Evolutionary conservation across 495 filamentous ascomycete species (phyloP).

Genomic region (Penicillium chermesinum): DNA sequence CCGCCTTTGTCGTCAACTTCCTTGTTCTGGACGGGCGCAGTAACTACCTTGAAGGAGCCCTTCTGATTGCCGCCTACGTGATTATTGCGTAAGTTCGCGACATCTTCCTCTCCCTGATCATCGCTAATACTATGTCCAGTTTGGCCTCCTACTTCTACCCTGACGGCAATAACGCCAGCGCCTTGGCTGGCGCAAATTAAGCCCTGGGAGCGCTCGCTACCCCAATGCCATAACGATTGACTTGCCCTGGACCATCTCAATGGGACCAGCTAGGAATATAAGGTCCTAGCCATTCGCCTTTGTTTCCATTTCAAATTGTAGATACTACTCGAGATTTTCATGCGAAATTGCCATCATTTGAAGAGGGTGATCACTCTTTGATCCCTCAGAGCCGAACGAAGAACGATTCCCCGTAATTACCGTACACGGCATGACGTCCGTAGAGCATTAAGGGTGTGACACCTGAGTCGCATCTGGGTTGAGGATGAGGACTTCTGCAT

Average conservation of each 20-base stretch:
- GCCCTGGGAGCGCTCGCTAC: neutral
- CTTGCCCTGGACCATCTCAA: neutral
- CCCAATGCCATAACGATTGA: neutral
- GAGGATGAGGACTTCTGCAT: too few species aligned
- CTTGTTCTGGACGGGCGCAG: slow-evolving; percentile 79
- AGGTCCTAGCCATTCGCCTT: neutral
- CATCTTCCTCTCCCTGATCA: neutral
- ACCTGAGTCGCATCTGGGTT: too few species aligned
- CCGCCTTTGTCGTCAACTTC: slow-evolving; percentile 85
- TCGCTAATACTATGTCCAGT: slow-evolving; percentile 14
- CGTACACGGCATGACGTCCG: neutral
- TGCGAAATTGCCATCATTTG: neutral
- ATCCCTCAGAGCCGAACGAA: too few species aligned
- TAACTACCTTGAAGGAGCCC: slow-evolving; percentile 82
- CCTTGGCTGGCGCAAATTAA: slow-evolving; percentile 23
- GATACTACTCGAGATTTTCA: neutral
- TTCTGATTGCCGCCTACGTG: slow-evolving; percentile 78
- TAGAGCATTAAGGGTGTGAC: too few species aligned
- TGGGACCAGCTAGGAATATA: neutral
- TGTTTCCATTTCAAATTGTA: slow-evolving; percentile 6
- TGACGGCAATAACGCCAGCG: slow-evolving; percentile 18
- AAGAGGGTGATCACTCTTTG: neutral
- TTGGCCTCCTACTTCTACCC: slow-evolving; percentile 41
- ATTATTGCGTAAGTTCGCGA: slow-evolving; percentile 34
- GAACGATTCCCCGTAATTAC: too few species aligned